A percentile compares a stretch with the other conserved stretches of the same genome.
Evolutionary conservation across 208 protist species (phyloP).

Genomic region (Crithidia brevicula): DNA sequence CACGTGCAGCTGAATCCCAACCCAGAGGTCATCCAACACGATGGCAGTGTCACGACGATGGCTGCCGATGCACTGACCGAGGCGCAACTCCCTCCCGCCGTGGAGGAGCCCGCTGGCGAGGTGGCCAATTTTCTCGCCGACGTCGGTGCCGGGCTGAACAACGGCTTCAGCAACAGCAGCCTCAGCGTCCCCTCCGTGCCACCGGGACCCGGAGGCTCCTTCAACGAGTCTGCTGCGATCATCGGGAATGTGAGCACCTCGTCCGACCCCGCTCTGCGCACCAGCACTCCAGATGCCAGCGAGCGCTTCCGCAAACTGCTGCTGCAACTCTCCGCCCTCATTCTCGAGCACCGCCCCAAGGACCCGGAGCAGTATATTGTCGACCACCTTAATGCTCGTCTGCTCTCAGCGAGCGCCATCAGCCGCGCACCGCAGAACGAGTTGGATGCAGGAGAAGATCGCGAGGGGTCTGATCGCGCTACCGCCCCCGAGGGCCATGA

Average conservation of each 20-base stretch:
- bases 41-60: constrained; percentile 31
- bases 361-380: constrained; percentile 66
- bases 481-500: background rate
- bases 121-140: constrained; percentile 43
- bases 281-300: constrained; percentile 7
- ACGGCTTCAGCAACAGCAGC: background rate
- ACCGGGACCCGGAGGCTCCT: background rate
- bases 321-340: constrained; percentile 39
- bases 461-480: background rate
- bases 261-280: background rate
- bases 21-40: constrained; percentile 36
- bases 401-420: constrained; percentile 31
- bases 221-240: background rate
- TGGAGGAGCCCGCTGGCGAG: constrained; percentile 26
- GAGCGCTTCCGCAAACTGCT: constrained; percentile 42
- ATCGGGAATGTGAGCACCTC: background rate
- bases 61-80: background rate
- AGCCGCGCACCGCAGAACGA: constrained; percentile 6
- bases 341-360: constrained; percentile 43
- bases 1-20: constrained; percentile 45
- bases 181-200: background rate
- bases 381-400: constrained; percentile 44
- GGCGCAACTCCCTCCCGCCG: background rate
- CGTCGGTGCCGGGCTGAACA: constrained; percentile 23
- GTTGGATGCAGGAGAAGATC: background rate